Conservation (phyloP, 257 asterid species). For the Petunia secreta region DNA sequence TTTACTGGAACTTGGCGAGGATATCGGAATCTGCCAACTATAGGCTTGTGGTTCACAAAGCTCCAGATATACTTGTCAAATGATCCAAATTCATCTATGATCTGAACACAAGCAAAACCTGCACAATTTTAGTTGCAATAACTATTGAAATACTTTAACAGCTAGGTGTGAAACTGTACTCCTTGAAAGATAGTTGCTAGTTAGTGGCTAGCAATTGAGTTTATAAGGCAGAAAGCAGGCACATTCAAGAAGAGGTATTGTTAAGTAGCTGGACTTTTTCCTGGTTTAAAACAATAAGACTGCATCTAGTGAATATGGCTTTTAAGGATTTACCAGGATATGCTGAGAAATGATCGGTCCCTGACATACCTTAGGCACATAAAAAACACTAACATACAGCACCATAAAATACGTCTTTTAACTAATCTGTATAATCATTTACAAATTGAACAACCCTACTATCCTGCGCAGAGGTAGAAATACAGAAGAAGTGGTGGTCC, state of each 20-base stretch:
- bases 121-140: slow-evolving; percentile 21
- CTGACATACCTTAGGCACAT: too few species aligned
- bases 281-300: too few species aligned
- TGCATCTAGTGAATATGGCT: too few species aligned
- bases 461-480: too few species aligned
- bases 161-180: neutral
- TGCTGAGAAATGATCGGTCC: too few species aligned
- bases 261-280: too few species aligned
- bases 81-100: slow-evolving; percentile 80
- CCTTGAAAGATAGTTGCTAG: neutral
- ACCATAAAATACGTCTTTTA: too few species aligned
- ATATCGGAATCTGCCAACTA: slow-evolving; percentile 70
- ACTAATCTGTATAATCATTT: too few species aligned
- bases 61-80: slow-evolving; percentile 91
- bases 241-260: neutral
- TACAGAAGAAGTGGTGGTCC: too few species aligned
- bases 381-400: too few species aligned
- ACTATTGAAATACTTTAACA: slow-evolving; percentile 29
- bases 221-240: neutral
- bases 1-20: slow-evolving; percentile 88
- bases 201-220: neutral
- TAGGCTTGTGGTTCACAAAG: slow-evolving; percentile 86
- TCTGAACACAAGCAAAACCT: slow-evolving; percentile 46
- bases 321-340: too few species aligned
- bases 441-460: too few species aligned